Evolutionary conservation across 495 filamentous ascomycete species (phyloP).

Genomic region (Trichoderma orchidacearum): DNA sequence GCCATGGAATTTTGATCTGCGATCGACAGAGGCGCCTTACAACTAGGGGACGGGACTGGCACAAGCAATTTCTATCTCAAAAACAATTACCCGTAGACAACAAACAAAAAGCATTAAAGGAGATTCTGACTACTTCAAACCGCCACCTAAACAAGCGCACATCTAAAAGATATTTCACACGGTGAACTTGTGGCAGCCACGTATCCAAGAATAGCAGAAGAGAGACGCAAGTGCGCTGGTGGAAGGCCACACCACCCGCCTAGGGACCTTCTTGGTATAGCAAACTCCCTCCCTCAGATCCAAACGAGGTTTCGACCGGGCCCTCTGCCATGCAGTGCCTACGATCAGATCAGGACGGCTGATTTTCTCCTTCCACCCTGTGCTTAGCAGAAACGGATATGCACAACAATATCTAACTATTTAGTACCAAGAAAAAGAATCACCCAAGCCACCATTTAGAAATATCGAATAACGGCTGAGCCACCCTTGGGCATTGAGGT

Average conservation of each 20-base stretch:
- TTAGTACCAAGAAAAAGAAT: constrained; percentile 8
- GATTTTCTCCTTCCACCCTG: constrained; percentile 2
- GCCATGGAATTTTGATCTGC: constrained; percentile 22
- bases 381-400: constrained; percentile 13
- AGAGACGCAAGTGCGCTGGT: not conserved
- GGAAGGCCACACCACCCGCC: not conserved
- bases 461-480: constrained; percentile 2
- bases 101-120: not conserved
- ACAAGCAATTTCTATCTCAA: not conserved
- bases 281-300: not conserved
- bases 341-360: not conserved
- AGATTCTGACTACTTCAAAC: not conserved
- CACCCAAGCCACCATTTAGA: constrained; percentile 6
- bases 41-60: no score
- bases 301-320: not conserved
- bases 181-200: not conserved
- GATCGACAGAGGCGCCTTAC: no score
- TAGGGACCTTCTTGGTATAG: not conserved
- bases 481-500: not conserved
- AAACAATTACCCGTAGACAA: not conserved
- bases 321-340: not conserved
- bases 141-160: not conserved
- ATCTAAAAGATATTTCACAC: not conserved
- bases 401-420: constrained; percentile 12
- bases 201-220: not conserved